Evolutionary conservation across 257 asterid species (phyloP), one percentile per base, ranked within the genome.

Genomic region (Datura wrightii): DNA sequence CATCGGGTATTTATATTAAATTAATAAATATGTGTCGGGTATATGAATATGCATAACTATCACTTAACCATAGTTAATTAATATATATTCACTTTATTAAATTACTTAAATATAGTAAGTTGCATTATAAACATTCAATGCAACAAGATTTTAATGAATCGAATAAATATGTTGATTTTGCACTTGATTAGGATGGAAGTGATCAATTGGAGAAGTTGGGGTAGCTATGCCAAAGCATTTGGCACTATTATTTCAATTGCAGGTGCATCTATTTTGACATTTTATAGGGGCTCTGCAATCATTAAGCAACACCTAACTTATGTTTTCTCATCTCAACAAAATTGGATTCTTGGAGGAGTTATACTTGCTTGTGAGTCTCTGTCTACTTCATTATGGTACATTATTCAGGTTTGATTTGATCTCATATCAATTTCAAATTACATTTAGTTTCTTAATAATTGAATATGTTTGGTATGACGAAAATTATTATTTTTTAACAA

Each of bases 301-400:
- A 34, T 63, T 63, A 63, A 63, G 44, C 44, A 63, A 6, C 71
- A 63, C 71, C 14, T 63, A 11, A 63, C 71, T 63, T 63, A 42
- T 63, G 13, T 3, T 31, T 31, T 63, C 39, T 79, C 87, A 18
- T 65, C 90, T 19, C 86, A 86, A 24, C 90, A 90, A 84, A 86
- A 88, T 71, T 89, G 94, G 93, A 60, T 87, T 0, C 86, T 89
- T 24, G 94, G 93, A 48, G 94, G 92, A 41, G 24, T 79, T 48
- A 67, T 90, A 60, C 91, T 91, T 24, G 87, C 90, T 7, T 50
- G 79, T 46, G 93, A 91, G 76, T 85, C 89, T 44, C 83, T 91
- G 74, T 89, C 89, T 5, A 86, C 88, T 76, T 92, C 94, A 10
- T 82, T 90, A 1, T 90, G 94, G 94, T 91, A 90, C 72, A 89